Percentiles rank a stretch among this genome's conserved stretches.
These are phyloP conservation scores for Colletotrichum tanaceti DNA, from an alignment of 2,329 filamentous ascomycete species.

Conservation along the genomic window DNA sequence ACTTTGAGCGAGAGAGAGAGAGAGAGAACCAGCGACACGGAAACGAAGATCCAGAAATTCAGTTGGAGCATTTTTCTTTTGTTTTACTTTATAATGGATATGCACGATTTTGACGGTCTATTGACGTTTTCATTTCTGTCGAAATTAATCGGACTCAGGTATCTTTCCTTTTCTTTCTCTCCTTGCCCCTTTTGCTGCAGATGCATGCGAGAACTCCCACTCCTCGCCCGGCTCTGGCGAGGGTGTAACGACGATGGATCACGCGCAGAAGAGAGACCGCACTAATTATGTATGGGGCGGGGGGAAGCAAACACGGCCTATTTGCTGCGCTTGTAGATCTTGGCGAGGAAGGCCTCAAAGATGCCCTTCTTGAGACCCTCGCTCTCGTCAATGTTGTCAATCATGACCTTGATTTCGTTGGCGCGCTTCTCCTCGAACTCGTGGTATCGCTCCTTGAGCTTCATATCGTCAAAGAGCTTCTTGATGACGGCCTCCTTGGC, in stretches of 20 bases:
- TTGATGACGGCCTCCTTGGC: constrained; percentile 87
- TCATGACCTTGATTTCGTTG: constrained; percentile 79
- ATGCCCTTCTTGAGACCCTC: constrained; percentile 90
- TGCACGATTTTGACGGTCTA: constrained; percentile 37
- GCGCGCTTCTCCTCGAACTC: constrained; percentile 92
- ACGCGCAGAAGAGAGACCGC: constrained; percentile 15
- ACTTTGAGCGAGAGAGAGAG: constrained; percentile 6
- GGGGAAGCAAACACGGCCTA: constrained; percentile 57
- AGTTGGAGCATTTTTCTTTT: constrained; percentile 28
- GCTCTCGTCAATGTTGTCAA: constrained; percentile 84
- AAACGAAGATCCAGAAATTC: background rate
- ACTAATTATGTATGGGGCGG: background rate
- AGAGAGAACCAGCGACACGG: background rate
- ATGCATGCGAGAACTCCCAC: background rate
- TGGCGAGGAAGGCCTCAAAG: constrained; percentile 89
- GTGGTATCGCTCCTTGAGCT: constrained; percentile 84
- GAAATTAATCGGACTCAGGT: constrained; percentile 29
- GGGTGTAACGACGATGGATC: background rate
- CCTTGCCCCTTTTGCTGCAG: background rate
- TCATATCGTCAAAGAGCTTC: constrained; percentile 86
- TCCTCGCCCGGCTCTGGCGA: background rate
- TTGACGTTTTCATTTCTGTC: constrained; percentile 32
- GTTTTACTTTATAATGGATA: constrained; percentile 27
- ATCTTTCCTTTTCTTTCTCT: constrained; percentile 32
- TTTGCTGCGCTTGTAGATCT: constrained; percentile 99